Percentiles rank a stretch among this genome's conserved stretches.
Evolutionary conservation across 2,329 filamentous ascomycete genomes (phyloP).

Genomic region (Fusarium nanum): DNA sequence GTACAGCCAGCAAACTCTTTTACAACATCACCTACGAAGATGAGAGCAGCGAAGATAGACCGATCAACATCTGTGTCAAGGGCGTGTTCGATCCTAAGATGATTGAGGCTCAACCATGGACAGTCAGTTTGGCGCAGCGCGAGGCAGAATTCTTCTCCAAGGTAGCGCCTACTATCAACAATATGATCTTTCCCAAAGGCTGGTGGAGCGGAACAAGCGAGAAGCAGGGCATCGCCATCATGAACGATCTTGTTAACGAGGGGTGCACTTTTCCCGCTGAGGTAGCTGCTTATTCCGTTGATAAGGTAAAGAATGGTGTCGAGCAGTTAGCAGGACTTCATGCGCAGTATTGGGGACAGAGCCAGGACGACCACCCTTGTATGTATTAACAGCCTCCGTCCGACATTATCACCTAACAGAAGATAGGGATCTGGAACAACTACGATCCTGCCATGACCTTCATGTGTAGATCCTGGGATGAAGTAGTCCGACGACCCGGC

Average conservation of each 20-base stretch:
- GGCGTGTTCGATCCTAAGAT: slow-evolving; percentile 54
- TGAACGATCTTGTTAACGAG: slow-evolving; percentile 51
- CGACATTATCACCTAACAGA: neutral
- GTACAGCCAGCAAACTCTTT: slow-evolving; percentile 48
- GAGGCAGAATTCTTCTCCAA: slow-evolving; percentile 54
- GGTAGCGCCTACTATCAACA: slow-evolving; percentile 49
- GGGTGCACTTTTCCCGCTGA: slow-evolving; percentile 52
- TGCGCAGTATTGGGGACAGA: slow-evolving; percentile 51
- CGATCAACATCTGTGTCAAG: slow-evolving; percentile 50
- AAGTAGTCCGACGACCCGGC: slow-evolving; percentile 46
- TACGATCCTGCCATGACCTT: slow-evolving; percentile 53
- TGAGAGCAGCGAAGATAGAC: slow-evolving; percentile 23
- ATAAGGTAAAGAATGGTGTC: slow-evolving; percentile 51
- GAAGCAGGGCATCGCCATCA: slow-evolving; percentile 54
- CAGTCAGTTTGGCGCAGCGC: slow-evolving; percentile 47
- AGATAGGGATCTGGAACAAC: slow-evolving; percentile 49
- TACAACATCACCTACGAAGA: slow-evolving; percentile 47
- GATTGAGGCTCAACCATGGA: slow-evolving; percentile 44
- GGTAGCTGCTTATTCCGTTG: slow-evolving; percentile 47
- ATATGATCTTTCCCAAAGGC: slow-evolving; percentile 50
- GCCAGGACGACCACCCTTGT: slow-evolving; percentile 48
- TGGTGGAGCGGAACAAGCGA: slow-evolving; percentile 53
- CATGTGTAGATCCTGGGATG: slow-evolving; percentile 48
- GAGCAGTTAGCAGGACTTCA: slow-evolving; percentile 56
- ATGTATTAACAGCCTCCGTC: neutral